phyloP scores from a whole-genome alignment of 2,329 filamentous ascomycete genomes.

The Fusarium dlaminii region DNA sequence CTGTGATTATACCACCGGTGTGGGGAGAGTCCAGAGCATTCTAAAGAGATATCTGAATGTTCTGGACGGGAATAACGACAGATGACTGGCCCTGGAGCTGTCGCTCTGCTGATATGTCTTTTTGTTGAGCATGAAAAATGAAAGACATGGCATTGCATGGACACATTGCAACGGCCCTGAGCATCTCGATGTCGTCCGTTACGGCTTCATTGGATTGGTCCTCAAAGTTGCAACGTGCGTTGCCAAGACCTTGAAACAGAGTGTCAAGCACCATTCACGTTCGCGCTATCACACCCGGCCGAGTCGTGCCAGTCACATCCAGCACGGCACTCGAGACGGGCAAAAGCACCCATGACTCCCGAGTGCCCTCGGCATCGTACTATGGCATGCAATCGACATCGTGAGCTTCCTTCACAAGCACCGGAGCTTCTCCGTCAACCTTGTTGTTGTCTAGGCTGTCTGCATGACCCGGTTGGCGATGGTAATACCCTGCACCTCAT shows the following conservation, averaged over 20 bases:
- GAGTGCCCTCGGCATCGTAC: slow-evolving; percentile 16
- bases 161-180: neutral
- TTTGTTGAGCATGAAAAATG: slow-evolving; percentile 1
- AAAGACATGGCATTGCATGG: slow-evolving; percentile 3
- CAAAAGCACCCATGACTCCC: neutral
- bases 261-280: neutral
- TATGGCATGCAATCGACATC: slow-evolving; percentile 10
- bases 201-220: slow-evolving; percentile 9
- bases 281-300: neutral
- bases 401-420: neutral
- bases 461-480: neutral
- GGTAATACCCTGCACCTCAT: slow-evolving; percentile 9
- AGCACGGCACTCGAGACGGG: slow-evolving; percentile 1
- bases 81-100: neutral
- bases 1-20: neutral
- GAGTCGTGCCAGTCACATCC: neutral
- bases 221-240: neutral
- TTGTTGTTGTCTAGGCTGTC: neutral
- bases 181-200: slow-evolving; percentile 29
- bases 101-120: neutral
- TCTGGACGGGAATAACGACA: neutral
- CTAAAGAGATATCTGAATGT: neutral
- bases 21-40: neutral
- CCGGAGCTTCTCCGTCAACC: slow-evolving; percentile 17
- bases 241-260: slow-evolving; percentile 17